Conservation (phyloP, 1,284 basidiomycete genomes). For the Amylostereum chailletii region DNA sequence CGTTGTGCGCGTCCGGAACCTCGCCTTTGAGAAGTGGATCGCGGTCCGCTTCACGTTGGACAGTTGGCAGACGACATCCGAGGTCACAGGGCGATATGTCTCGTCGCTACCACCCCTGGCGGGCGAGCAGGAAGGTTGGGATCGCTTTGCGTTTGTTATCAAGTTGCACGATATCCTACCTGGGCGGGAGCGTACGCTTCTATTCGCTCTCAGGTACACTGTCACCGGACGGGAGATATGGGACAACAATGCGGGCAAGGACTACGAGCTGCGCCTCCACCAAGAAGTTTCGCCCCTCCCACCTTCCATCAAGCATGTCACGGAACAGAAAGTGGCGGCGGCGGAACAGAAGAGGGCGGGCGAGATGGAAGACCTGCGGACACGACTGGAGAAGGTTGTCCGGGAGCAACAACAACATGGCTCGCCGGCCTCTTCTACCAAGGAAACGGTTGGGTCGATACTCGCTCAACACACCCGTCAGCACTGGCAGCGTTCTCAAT, state of each 20-base stretch:
- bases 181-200: conserved; percentile 79
- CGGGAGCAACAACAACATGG: conserved; percentile 24
- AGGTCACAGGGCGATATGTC: conserved; percentile 76
- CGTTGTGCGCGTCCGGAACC: conserved; percentile 72
- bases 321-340: conserved; percentile 5
- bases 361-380: conserved; percentile 38
- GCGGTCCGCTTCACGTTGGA: conserved; percentile 91
- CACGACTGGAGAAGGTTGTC: conserved; percentile 50
- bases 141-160: conserved; percentile 64
- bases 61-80: conserved; percentile 92
- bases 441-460: conserved; percentile 12
- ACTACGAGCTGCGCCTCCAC: conserved; percentile 69
- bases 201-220: conserved; percentile 75
- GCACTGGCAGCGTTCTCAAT: conserved; percentile 5
- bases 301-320: conserved; percentile 17
- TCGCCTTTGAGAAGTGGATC: conserved; percentile 85
- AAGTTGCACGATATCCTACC: conserved; percentile 54
- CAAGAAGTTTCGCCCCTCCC: conserved; percentile 16
- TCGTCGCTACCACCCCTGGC: conserved; percentile 36
- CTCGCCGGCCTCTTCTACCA: conserved; percentile 16
- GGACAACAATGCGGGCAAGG: conserved; percentile 84
- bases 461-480: conserved; percentile 11
- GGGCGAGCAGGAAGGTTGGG: conserved; percentile 41
- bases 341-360: conserved; percentile 13
- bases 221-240: conserved; percentile 72